phyloP scores from a whole-genome alignment of 1,139 yeast species.

The Diutina ranongensis region DNA sequence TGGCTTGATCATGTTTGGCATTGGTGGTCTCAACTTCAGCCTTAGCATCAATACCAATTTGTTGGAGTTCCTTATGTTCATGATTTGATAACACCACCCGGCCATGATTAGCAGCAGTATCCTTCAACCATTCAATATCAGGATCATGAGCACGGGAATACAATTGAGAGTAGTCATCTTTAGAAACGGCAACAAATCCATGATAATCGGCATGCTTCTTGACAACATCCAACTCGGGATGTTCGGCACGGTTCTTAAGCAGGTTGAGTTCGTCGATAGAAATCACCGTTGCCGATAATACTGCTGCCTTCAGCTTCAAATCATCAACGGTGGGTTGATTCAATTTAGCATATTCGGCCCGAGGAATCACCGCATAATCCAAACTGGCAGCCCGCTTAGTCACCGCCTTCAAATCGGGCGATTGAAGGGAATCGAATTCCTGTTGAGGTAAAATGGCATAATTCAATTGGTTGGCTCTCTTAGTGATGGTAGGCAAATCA shows the following conservation, averaged over 20 bases:
- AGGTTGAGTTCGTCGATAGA: background rate
- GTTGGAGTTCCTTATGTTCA: background rate
- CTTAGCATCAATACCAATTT: background rate
- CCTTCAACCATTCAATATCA: background rate
- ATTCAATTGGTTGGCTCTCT: background rate
- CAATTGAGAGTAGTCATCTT: background rate
- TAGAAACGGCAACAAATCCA: background rate
- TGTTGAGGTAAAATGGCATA: background rate
- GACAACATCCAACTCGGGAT: background rate
- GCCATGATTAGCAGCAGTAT: background rate
- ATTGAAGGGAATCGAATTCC: background rate
- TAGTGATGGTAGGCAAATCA: background rate
- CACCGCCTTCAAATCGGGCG: background rate
- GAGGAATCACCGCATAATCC: background rate
- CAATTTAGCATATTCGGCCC: background rate
- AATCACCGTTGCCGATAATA: background rate
- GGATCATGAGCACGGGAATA: background rate
- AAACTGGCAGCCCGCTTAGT: background rate
- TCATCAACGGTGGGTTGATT: constrained; percentile 1
- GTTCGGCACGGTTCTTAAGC: background rate
- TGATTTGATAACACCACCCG: background rate
- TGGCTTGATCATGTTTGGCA: background rate
- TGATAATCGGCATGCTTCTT: background rate
- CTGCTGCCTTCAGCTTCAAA: background rate
- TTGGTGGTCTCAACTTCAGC: background rate